Conservation (phyloP, 768 basidiomycete species). For the Leccinum disarticulatum region DNA sequence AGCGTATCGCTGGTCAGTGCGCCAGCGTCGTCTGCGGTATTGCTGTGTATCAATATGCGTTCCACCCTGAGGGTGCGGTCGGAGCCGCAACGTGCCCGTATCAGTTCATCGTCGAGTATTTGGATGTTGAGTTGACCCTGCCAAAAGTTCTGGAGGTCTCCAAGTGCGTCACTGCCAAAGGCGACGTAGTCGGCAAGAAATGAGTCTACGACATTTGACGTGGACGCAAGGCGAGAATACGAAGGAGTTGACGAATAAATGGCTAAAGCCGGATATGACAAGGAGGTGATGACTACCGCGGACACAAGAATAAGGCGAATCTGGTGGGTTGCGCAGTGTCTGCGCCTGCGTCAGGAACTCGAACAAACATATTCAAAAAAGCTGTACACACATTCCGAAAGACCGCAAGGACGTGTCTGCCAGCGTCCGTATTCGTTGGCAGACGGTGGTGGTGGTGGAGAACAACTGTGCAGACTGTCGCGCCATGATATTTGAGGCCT, state of each 20-base stretch:
- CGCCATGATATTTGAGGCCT: slow-evolving; percentile 22
- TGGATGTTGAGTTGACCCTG: slow-evolving; percentile 60
- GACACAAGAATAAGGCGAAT: slow-evolving; percentile 87
- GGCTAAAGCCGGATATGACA: slow-evolving; percentile 89
- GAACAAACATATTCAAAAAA: neutral
- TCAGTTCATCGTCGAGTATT: slow-evolving; percentile 67
- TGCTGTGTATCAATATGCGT: slow-evolving; percentile 67
- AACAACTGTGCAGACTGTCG: slow-evolving; percentile 19
- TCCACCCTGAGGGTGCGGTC: slow-evolving; percentile 76
- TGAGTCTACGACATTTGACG: slow-evolving; percentile 59
- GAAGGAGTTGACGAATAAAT: slow-evolving; percentile 76
- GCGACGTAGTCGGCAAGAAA: slow-evolving; percentile 54
- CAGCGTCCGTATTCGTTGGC: slow-evolving; percentile 38
- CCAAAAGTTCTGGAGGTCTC: slow-evolving; percentile 75
- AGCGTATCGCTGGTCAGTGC: slow-evolving; percentile 64
- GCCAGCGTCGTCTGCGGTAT: slow-evolving; percentile 40
- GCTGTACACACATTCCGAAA: slow-evolving; percentile 74
- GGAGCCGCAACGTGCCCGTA: slow-evolving; percentile 67
- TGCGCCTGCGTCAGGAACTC: slow-evolving; percentile 30
- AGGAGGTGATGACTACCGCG: slow-evolving; percentile 81
- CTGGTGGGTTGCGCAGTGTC: slow-evolving; percentile 89
- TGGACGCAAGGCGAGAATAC: slow-evolving; percentile 53
- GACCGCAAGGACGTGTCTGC: slow-evolving; percentile 59
- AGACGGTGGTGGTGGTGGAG: slow-evolving; percentile 20
- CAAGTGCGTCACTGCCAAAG: slow-evolving; percentile 52